Evolutionary conservation across 2,329 filamentous ascomycete species (phyloP).

Genomic region (Neoascochyta sp.): DNA sequence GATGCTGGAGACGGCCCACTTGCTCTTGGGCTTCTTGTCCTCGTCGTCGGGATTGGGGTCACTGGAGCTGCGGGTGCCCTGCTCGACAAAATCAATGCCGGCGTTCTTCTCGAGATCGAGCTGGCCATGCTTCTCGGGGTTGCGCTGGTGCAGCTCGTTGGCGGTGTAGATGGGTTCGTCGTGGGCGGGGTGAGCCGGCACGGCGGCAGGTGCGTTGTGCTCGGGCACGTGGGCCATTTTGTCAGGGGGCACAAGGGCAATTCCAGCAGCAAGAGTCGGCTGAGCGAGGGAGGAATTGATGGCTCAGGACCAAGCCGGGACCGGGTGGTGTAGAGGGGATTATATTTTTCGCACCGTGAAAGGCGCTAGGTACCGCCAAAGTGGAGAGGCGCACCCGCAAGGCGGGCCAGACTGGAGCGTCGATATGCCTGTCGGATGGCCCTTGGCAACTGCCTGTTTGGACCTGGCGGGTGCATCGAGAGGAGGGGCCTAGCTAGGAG

Average conservation of each 20-base stretch:
- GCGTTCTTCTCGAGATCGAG: constrained; percentile 34
- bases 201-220: constrained; percentile 35
- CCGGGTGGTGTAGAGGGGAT: too few relatives aligned
- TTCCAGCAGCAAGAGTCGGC: constrained; percentile 23
- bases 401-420: constrained; percentile 25
- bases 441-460: constrained; percentile 38
- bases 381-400: constrained; percentile 22
- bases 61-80: constrained; percentile 34
- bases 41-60: constrained; percentile 15
- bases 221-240: constrained; percentile 33
- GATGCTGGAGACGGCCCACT: constrained; percentile 14
- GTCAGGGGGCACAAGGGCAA: constrained; percentile 25
- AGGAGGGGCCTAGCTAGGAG: constrained; percentile 22
- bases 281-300: constrained; percentile 26
- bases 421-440: constrained; percentile 14
- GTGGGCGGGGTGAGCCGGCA: constrained; percentile 12
- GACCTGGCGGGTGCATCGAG: constrained; percentile 18
- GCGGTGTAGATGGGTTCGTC: constrained; percentile 37
- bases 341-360: constrained; percentile 34
- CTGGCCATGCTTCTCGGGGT: constrained; percentile 23
- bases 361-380: constrained; percentile 27
- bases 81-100: constrained; percentile 40
- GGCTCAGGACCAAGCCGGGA: too few relatives aligned
- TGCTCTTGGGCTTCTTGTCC: constrained; percentile 16
- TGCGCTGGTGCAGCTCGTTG: constrained; percentile 36